Evolutionary conservation across 2,329 filamentous ascomycete genomes (phyloP).

Genomic region (Pseudohalonectria lignicola): DNA sequence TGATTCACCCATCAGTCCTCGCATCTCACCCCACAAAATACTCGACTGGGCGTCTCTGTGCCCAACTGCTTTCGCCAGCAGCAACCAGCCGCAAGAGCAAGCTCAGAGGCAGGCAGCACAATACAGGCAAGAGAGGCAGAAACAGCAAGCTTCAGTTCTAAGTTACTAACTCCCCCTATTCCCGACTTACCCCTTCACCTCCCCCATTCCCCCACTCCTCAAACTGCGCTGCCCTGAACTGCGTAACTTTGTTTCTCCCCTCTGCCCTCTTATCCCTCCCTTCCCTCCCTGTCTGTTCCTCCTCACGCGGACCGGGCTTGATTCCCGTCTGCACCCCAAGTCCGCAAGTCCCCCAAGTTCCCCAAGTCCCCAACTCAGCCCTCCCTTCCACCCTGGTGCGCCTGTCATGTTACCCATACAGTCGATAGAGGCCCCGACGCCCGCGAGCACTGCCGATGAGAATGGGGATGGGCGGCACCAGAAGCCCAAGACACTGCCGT

Average conservation of each 20-base stretch:
- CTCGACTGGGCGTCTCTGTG: background rate
- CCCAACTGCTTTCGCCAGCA: background rate
- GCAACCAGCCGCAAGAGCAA: too few relatives aligned
- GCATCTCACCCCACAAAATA: slow-evolving; percentile 13
- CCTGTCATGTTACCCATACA: slow-evolving; percentile 44
- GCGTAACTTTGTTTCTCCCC: slow-evolving; percentile 7
- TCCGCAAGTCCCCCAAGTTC: background rate
- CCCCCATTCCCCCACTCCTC: slow-evolving; percentile 12
- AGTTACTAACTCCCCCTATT: too few relatives aligned
- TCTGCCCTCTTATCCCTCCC: too few relatives aligned
- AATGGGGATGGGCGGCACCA: slow-evolving; percentile 41
- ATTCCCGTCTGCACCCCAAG: background rate
- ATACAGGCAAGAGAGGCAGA: too few relatives aligned
- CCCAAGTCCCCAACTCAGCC: background rate
- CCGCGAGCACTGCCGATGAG: slow-evolving; percentile 28
- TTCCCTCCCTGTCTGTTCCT: too few relatives aligned
- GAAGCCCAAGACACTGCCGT: slow-evolving; percentile 51
- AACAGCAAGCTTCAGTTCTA: too few relatives aligned
- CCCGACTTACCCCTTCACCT: slow-evolving; percentile 6
- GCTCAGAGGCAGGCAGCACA: too few relatives aligned
- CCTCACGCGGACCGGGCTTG: too few relatives aligned
- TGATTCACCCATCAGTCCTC: slow-evolving; percentile 11
- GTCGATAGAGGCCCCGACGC: slow-evolving; percentile 35
- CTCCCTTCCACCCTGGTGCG: too few relatives aligned
- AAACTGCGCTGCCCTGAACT: slow-evolving; percentile 3